Evolutionary conservation across 2,329 filamentous ascomycete species (phyloP).

Genomic region (Penicillium janthinellum): DNA sequence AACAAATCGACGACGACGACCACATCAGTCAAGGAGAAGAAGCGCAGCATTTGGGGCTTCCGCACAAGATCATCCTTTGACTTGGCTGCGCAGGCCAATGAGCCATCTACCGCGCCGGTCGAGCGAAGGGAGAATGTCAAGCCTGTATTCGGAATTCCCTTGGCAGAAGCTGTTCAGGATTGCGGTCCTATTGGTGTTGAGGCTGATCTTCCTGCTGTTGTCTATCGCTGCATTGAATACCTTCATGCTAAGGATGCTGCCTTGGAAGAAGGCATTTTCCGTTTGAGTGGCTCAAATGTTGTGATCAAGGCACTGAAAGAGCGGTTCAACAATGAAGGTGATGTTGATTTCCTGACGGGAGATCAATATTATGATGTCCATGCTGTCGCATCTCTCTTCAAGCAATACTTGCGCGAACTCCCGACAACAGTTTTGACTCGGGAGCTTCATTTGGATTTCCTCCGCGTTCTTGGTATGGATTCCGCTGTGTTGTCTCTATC

Average conservation of each 20-base stretch:
- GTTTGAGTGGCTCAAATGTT: constrained; percentile 93
- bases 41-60: constrained; percentile 69
- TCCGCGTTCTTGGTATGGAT: constrained; percentile 68
- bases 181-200: constrained; percentile 71
- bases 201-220: constrained; percentile 82
- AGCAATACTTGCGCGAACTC: constrained; percentile 89
- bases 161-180: constrained; percentile 83
- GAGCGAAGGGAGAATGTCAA: constrained; percentile 59
- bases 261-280: constrained; percentile 91
- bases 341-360: constrained; percentile 78
- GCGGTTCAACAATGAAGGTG: constrained; percentile 89
- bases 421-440: constrained; percentile 88
- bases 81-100: constrained; percentile 47
- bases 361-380: constrained; percentile 93
- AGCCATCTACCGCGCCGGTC: constrained; percentile 45
- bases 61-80: constrained; percentile 71
- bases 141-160: constrained; percentile 79
- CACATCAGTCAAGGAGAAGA: constrained; percentile 67
- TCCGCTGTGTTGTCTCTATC: not conserved
- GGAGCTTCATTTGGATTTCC: constrained; percentile 86
- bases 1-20: constrained; percentile 61
- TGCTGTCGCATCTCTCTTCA: constrained; percentile 89
- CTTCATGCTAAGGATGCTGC: constrained; percentile 79
- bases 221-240: constrained; percentile 95
- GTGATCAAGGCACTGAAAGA: constrained; percentile 90